Conservation (phyloP, 169 alveolate genomes). For the Eimeria necatrix region DNA sequence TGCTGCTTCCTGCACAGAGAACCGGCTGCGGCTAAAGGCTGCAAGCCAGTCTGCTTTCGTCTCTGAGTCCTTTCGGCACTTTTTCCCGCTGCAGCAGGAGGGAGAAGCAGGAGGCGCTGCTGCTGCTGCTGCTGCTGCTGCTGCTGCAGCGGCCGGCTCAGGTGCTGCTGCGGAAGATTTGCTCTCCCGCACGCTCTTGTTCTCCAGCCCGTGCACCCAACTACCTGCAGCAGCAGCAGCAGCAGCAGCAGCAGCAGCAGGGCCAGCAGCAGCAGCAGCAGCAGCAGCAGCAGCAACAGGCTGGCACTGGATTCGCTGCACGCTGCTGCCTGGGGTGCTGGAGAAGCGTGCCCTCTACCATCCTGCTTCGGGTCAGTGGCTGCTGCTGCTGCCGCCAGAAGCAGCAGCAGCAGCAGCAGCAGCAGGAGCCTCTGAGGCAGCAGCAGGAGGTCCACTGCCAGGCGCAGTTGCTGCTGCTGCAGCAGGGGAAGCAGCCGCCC, state of each 20-base stretch:
- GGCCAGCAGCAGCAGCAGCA: not conserved
- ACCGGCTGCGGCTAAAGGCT: conserved; percentile 48
- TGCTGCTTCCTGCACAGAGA: conserved; percentile 3
- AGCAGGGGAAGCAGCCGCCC: not conserved
- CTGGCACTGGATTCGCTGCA: not conserved
- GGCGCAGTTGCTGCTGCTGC: not conserved
- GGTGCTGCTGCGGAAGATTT: too few relatives aligned
- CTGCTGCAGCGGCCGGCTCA: conserved; percentile 64
- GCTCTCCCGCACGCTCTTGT: not conserved
- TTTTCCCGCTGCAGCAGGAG: conserved; percentile 56
- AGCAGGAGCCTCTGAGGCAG: not conserved
- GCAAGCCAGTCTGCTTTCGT: conserved; percentile 51
- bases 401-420: conserved; percentile 25
- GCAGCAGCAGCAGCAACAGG: not conserved
- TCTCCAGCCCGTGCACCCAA: conserved; percentile 8
- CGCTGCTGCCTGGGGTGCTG: not conserved
- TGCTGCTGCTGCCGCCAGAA: conserved; percentile 46
- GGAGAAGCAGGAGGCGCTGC: conserved; percentile 59
- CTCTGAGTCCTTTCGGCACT: conserved; percentile 24
- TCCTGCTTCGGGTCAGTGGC: conserved; percentile 32
- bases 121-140: conserved; percentile 73
- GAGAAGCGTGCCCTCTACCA: not conserved
- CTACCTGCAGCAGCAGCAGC: conserved; percentile 52
- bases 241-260: conserved; percentile 1
- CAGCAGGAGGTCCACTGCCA: not conserved